Evolutionary conservation across 495 filamentous ascomycete species (phyloP).

Genomic region (Lasiosphaeria miniovina): DNA sequence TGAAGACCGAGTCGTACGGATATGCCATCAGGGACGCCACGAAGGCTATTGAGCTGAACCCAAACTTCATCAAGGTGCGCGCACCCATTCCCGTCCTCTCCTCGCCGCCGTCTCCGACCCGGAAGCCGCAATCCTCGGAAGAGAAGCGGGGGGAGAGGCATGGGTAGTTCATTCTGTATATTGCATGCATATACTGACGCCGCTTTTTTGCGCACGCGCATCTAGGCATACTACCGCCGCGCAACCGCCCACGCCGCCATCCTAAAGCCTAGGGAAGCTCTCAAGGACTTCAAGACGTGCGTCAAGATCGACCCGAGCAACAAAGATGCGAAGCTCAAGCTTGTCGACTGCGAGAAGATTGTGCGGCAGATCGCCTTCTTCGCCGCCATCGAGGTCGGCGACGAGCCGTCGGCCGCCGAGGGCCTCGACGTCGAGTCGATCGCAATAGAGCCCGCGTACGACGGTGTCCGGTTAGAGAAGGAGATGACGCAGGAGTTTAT

Average conservation of each 20-base stretch:
- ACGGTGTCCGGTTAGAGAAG: constrained; percentile 72
- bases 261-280: constrained; percentile 76
- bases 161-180: too few species aligned
- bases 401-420: constrained; percentile 86
- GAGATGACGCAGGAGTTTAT: constrained; percentile 97
- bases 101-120: too few species aligned
- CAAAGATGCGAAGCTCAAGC: constrained; percentile 84
- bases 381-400: constrained; percentile 89
- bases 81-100: too few species aligned
- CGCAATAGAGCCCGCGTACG: constrained; percentile 75
- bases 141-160: too few species aligned
- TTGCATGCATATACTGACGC: too few species aligned
- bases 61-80: constrained; percentile 77
- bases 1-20: constrained; percentile 93
- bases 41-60: constrained; percentile 89
- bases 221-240: constrained; percentile 89
- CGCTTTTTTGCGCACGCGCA: too few species aligned
- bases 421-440: constrained; percentile 86
- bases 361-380: constrained; percentile 87
- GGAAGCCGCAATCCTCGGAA: too few species aligned
- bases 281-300: constrained; percentile 90
- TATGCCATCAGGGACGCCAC: constrained; percentile 89
- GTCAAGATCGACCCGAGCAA: constrained; percentile 82
- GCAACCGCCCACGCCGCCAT: constrained; percentile 89
- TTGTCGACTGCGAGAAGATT: constrained; percentile 88